Conservation (phyloP, 1,284 basidiomycete species). For the Trichosporon sp. region DNA sequence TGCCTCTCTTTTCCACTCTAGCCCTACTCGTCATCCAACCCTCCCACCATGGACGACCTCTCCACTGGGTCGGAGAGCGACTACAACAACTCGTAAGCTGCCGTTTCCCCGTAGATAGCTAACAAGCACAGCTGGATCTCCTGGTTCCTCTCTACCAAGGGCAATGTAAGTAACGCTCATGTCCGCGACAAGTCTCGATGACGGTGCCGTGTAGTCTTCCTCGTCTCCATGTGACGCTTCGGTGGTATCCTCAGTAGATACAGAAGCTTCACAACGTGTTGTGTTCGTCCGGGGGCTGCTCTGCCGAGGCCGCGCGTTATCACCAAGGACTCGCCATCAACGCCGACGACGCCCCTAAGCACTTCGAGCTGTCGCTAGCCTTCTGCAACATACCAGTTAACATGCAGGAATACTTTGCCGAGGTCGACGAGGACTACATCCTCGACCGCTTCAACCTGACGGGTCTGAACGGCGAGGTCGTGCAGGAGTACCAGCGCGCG, state of each 20-base stretch:
- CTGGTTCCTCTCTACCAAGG: constrained; percentile 89
- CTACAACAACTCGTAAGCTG: constrained; percentile 55
- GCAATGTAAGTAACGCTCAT: constrained; percentile 45
- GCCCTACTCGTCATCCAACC: background rate
- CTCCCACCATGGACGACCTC: constrained; percentile 52
- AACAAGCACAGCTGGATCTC: constrained; percentile 80
- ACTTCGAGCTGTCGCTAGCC: background rate
- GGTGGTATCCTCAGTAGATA: too few species aligned
- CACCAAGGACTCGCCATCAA: too few species aligned
- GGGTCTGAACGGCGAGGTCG: constrained; percentile 87
- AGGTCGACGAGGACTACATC: constrained; percentile 99
- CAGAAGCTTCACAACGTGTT: too few species aligned
- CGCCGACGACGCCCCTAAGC: background rate
- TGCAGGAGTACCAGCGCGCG: constrained; percentile 90
- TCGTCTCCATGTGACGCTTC: background rate
- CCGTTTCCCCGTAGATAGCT: constrained; percentile 10
- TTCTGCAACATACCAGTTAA: background rate
- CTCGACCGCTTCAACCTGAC: constrained; percentile 98
- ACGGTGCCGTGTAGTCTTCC: background rate
- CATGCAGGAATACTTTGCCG: constrained; percentile 87
- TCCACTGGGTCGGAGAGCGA: constrained; percentile 57
- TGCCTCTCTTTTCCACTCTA: background rate
- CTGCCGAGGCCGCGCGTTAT: too few species aligned
- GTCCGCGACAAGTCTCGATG: background rate
- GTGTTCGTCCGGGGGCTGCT: too few species aligned